These are phyloP conservation scores for Letharia columbiana DNA, from an alignment of 495 filamentous ascomycete species.

Conservation along the genomic window DNA sequence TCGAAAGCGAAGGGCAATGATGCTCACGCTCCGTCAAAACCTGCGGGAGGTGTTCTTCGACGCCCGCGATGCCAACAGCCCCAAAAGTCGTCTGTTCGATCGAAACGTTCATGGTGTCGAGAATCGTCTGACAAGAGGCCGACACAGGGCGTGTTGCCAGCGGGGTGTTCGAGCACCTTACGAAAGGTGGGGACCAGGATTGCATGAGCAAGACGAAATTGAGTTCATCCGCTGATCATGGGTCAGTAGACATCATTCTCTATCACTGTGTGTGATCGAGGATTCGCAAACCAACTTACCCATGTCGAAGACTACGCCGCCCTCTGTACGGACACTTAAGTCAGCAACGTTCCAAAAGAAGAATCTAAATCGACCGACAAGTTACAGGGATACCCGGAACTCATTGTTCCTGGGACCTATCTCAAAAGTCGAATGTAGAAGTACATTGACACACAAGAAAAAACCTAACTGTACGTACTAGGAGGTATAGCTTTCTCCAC, in stretches of 20 bases:
- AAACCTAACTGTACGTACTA: not conserved
- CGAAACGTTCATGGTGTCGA: not conserved
- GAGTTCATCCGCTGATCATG: not conserved
- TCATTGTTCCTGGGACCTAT: too few relatives aligned
- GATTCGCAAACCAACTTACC: not conserved
- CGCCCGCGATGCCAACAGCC: not conserved
- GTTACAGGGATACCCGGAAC: too few relatives aligned
- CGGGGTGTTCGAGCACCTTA: not conserved
- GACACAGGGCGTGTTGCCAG: not conserved
- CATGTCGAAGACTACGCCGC: not conserved
- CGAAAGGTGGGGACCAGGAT: not conserved
- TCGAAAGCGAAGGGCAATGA: not conserved
- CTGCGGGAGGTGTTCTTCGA: not conserved
- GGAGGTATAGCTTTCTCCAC: not conserved
- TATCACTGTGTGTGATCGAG: too few relatives aligned
- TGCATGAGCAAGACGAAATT: not conserved
- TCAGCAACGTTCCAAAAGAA: too few relatives aligned
- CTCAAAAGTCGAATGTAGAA: too few relatives aligned
- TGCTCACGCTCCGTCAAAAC: conserved; percentile 1
- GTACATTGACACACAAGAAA: too few relatives aligned
- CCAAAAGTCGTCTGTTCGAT: not conserved
- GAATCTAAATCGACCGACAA: too few relatives aligned
- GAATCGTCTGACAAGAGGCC: not conserved
- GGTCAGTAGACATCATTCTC: not conserved
- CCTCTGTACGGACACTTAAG: not conserved